A percentile compares a stretch with the other conserved stretches of the same genome.
These are phyloP conservation scores for Raphanus hybrid DNA, from an alignment of 441 rosid genomes.

Conservation along the genomic window DNA sequence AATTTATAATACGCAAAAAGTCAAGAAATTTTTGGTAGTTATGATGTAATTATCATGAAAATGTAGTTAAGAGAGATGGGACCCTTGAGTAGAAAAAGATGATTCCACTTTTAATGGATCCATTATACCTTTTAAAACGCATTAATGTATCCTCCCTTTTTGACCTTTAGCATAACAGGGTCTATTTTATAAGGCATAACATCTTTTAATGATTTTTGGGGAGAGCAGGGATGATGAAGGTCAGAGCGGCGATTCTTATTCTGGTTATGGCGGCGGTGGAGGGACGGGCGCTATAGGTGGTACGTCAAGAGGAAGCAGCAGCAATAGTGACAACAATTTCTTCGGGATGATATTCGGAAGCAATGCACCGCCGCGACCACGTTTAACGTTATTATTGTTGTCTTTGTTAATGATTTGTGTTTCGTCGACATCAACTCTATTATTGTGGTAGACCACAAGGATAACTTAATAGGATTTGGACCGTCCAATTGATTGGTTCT, in stretches of 20 bases:
- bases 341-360: slow-evolving; percentile 84
- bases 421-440: slow-evolving; percentile 43
- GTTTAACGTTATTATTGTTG: slow-evolving; percentile 42
- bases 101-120: slow-evolving; percentile 23
- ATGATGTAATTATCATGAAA: slow-evolving; percentile 26
- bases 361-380: slow-evolving; percentile 43
- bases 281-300: slow-evolving; percentile 16
- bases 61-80: slow-evolving; percentile 21
- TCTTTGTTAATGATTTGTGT: slow-evolving; percentile 54
- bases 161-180: slow-evolving; percentile 10
- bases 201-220: background rate
- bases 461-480: slow-evolving; percentile 40
- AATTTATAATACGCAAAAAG: background rate
- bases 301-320: slow-evolving; percentile 37
- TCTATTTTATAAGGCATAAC: too few relatives aligned
- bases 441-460: slow-evolving; percentile 36
- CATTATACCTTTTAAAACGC: background rate
- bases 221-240: slow-evolving; percentile 45
- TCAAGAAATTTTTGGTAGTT: background rate
- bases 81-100: slow-evolving; percentile 21
- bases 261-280: slow-evolving; percentile 44
- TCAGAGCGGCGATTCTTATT: slow-evolving; percentile 47
- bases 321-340: slow-evolving; percentile 30
- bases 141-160: slow-evolving; percentile 11
- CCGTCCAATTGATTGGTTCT: slow-evolving; percentile 30